phyloP scores from a whole-genome alignment of 805 yeast species.

The Cyberlindnera galapagoensis region DNA sequence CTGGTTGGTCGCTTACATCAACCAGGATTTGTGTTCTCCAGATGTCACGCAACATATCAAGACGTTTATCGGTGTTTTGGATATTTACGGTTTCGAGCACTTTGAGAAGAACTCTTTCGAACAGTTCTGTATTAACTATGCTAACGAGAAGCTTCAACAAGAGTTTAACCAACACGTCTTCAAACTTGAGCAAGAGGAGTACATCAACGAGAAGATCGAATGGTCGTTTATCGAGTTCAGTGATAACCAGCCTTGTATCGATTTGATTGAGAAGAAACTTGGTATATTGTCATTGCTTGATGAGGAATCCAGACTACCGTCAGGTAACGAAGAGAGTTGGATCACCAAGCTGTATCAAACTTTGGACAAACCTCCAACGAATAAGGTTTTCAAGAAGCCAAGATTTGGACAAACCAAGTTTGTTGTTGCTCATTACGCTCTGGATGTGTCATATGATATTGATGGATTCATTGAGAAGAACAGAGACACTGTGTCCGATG shows the following conservation, averaged over 20 bases:
- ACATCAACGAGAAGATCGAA: constrained; percentile 83
- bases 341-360: constrained; percentile 83
- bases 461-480: constrained; percentile 96
- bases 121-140: constrained; percentile 95
- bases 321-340: constrained; percentile 92
- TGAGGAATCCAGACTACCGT: constrained; percentile 91
- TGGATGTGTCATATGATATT: constrained; percentile 85
- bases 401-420: constrained; percentile 90
- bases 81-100: constrained; percentile 97
- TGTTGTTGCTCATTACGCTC: constrained; percentile 88
- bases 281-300: constrained; percentile 87
- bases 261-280: constrained; percentile 78
- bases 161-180: constrained; percentile 97
- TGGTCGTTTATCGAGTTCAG: constrained; percentile 96
- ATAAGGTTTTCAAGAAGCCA: constrained; percentile 81
- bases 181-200: constrained; percentile 95
- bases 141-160: constrained; percentile 94
- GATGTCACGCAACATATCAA: constrained; percentile 51
- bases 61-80: constrained; percentile 90
- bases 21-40: constrained; percentile 73
- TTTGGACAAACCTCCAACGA: constrained; percentile 70
- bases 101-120: constrained; percentile 92
- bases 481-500: constrained; percentile 96
- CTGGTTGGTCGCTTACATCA: constrained; percentile 87
- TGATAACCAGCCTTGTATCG: constrained; percentile 95